Conservation (phyloP, 2,329 filamentous ascomycete species). For the Penicillium brasilianum region DNA sequence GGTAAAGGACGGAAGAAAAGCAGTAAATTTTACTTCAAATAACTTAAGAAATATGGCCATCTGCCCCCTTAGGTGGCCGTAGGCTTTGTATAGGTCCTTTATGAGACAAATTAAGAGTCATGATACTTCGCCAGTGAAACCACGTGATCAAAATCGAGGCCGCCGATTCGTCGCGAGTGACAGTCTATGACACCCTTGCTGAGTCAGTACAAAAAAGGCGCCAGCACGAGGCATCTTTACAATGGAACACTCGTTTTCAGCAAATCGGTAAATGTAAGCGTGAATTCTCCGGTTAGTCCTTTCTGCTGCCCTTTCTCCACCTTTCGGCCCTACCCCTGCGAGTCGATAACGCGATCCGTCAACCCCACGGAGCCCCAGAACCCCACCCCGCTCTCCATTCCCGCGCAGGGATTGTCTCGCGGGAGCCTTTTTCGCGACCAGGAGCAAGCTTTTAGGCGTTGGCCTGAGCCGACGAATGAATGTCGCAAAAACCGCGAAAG, state of each 20-base stretch:
- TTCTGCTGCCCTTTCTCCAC: constrained; percentile 1
- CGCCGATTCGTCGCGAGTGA: constrained; percentile 5
- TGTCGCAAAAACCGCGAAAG: constrained; percentile 36
- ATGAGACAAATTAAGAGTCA: too few relatives aligned
- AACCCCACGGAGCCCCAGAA: constrained; percentile 9
- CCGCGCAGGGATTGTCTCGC: constrained; percentile 7
- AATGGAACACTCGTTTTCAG: constrained; percentile 5
- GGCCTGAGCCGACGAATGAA: constrained; percentile 26
- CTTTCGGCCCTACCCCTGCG: background rate
- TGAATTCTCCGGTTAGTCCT: constrained; percentile 1
- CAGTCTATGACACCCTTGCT: constrained; percentile 12
- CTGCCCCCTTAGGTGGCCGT: too few relatives aligned
- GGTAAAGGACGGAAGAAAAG: too few relatives aligned
- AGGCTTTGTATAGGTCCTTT: too few relatives aligned
- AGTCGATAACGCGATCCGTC: constrained; percentile 4
- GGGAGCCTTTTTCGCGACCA: constrained; percentile 3
- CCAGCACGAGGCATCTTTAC: too few relatives aligned
- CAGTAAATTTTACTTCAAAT: too few relatives aligned
- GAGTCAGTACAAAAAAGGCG: constrained; percentile 8
- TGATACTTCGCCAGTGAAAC: background rate
- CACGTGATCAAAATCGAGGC: background rate
- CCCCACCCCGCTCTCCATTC: constrained; percentile 2
- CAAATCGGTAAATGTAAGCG: background rate
- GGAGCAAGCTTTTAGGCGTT: constrained; percentile 1
- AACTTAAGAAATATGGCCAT: too few relatives aligned